Evolutionary conservation across 192 early-diverging fungal genomes (phyloP), one percentile per base, ranked within the genome.

Genomic region (Chytriomyces hyalinus): DNA sequence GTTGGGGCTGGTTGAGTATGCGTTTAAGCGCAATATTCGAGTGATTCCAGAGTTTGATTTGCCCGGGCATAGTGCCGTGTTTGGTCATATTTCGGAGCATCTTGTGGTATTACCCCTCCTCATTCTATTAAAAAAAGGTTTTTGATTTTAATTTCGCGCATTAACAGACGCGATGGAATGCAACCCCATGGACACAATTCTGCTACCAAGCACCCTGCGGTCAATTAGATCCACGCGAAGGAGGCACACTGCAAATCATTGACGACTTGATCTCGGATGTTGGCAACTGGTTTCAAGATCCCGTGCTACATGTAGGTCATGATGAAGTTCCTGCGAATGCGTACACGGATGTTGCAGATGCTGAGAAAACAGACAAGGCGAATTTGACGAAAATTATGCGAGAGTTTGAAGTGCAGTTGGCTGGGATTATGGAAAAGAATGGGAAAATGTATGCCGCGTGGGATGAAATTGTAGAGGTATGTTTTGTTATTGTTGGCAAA

Each of bases 41-140:
- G 81, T 97, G 26, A 93, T 96, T 71, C 95, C 95, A 5, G 95
- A 97, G 80, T 88, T 95, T 67, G 94, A 97, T 79, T 93, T 94
- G 85, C 93, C 94, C 10, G 92, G 92, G 3, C 93, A 97, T 76
- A 91, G 89, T n/a, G 82, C 80, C n/a, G 67, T 76, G 6, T 87
- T 81, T 81, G 79, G 64, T 11, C 57, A 8, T 22, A 43, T 10
- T 15, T 6, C 61, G 15, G 44, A 45, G 0, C 67, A 73, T 24
- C 44, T 83, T 81, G 46, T 83, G 15, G 17, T n/a, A 49, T 49
- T 7, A 24, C 57, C 49, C 47, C 65, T 36, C 26, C 22, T 48
- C 75, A 68, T 36, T n/a, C 4, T 36, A n/a, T 70, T 43, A 15
- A 15, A 36, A 15, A 26, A 26, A n/a, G n/a, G n/a, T n/a, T n/a